A percentile compares a stretch with the other conserved stretches of the same genome.
Evolutionary conservation across 2,329 filamentous ascomycete species (phyloP).

Genomic region (Xylaria digitata): DNA sequence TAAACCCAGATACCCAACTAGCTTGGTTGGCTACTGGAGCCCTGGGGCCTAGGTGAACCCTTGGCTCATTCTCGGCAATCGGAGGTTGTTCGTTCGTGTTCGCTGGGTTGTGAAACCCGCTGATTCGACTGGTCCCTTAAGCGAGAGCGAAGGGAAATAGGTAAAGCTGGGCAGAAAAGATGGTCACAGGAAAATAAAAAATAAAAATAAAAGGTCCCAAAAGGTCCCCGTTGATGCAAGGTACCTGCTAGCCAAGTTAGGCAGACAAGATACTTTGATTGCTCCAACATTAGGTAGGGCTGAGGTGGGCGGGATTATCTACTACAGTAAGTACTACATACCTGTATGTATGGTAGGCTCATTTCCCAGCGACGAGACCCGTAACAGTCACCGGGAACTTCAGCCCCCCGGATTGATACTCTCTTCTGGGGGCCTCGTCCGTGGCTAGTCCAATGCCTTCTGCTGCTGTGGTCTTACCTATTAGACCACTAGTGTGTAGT

Average conservation of each 20-base stretch:
- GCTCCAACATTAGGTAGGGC: constrained; percentile 32
- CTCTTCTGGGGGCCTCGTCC: constrained; percentile 10
- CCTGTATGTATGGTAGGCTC: too few species aligned
- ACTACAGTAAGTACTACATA: too few species aligned
- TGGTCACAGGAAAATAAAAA: neutral
- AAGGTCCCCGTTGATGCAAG: constrained; percentile 15
- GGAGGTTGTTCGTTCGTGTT: constrained; percentile 35
- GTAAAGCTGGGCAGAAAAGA: constrained; percentile 1
- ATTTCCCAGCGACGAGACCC: constrained; percentile 26
- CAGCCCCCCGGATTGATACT: neutral
- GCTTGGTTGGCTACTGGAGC: neutral
- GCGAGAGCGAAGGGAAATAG: constrained; percentile 30
- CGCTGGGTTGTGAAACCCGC: constrained; percentile 32
- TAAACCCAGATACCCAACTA: constrained; percentile 2
- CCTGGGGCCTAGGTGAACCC: constrained; percentile 20
- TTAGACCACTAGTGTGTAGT: neutral
- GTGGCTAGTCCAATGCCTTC: neutral
- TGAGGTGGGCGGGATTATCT: constrained; percentile 23
- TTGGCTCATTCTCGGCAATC: constrained; percentile 34
- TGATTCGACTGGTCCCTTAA: constrained; percentile 32
- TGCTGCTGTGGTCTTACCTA: neutral
- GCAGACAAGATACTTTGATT: constrained; percentile 27
- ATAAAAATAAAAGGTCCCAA: neutral
- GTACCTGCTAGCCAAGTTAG: constrained; percentile 20
- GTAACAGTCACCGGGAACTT: constrained; percentile 27